Percentiles rank a stretch among this genome's conserved stretches.
Evolutionary conservation across 2,329 filamentous ascomycete species (phyloP).

Genomic region (Tolypocladium ophioglossoides): DNA sequence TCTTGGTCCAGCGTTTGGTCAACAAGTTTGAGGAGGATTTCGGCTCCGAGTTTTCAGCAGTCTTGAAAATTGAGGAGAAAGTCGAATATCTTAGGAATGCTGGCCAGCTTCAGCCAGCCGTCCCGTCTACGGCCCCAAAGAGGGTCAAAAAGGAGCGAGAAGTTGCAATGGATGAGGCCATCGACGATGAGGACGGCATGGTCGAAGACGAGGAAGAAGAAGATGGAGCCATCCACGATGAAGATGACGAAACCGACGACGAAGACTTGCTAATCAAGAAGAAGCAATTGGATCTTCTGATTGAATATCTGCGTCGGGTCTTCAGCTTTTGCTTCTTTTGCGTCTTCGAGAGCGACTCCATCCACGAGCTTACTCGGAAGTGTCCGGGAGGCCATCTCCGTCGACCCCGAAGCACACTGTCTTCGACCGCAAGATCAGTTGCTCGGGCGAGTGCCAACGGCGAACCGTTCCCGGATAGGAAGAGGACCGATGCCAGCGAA

Average conservation of each 20-base stretch:
- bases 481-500: constrained; percentile 56
- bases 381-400: constrained; percentile 96
- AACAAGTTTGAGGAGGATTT: constrained; percentile 78
- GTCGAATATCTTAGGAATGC: constrained; percentile 71
- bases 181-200: constrained; percentile 55
- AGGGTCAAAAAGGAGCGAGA: constrained; percentile 52
- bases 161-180: constrained; percentile 48
- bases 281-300: constrained; percentile 90
- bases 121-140: constrained; percentile 38
- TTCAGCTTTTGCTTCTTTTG: constrained; percentile 99
- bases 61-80: constrained; percentile 72
- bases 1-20: constrained; percentile 71
- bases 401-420: constrained; percentile 77
- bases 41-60: constrained; percentile 65
- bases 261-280: constrained; percentile 86
- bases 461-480: constrained; percentile 75
- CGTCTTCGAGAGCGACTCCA: constrained; percentile 94
- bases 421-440: constrained; percentile 70
- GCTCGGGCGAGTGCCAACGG: constrained; percentile 76
- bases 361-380: constrained; percentile 91
- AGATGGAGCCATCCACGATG: constrained; percentile 67
- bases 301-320: constrained; percentile 91
- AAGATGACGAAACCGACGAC: constrained; percentile 86
- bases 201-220: constrained; percentile 74
- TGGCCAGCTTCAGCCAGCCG: constrained; percentile 63